Base-by-base conservation (phyloP, 495 filamentous ascomycete species). In the Podospora tetraspora region DNA sequence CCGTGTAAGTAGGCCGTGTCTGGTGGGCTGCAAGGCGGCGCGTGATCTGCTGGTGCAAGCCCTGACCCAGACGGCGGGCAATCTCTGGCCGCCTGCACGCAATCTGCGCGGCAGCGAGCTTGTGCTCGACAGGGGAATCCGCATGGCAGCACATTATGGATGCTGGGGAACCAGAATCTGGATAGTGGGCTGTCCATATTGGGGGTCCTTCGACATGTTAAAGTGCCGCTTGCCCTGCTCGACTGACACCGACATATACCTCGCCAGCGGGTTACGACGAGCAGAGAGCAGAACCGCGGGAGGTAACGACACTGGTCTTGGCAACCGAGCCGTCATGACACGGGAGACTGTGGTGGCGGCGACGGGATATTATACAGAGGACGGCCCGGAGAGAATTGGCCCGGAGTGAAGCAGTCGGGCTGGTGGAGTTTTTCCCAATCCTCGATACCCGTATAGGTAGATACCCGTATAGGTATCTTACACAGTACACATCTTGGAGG, bases 1-100 rank as follows among this genome's bases (percentile, higher is more conserved):
- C 25, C 3, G 11, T 13, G 11, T 0, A 37, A 37, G 22, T 3
- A 60, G 21, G 59, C 59, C 59, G 59, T 59, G 57, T 22, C 57
- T 34, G 32, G 32, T 13, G 37, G 27, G 30, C 37, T 61, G 24
- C 62, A 67, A 61, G 43, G 27, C 21, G 58, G 64, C 73, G 69
- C 73, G 71, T 75, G 73, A 73, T 75, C 65, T 59, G 66, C 57
- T 69, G 23, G 61, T 59, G 59, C 66, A 67, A 67, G 67, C 69
- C 64, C 34, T 63, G 66, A 58, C 63, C 69, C 52, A 72, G 57
- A 22, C 43, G 23, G 67, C 61, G 66, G 30, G 57, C 67, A 75
- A 73, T 75, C 59, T 73, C 71, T 32, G 58, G 69, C 73, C 73
- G 73, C 1, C 73, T 71, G 73, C 71, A 70, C 13, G 63, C 61